phyloP scores from a whole-genome alignment of 2,329 filamentous ascomycete species.

The Ustilaginoidea virens region DNA sequence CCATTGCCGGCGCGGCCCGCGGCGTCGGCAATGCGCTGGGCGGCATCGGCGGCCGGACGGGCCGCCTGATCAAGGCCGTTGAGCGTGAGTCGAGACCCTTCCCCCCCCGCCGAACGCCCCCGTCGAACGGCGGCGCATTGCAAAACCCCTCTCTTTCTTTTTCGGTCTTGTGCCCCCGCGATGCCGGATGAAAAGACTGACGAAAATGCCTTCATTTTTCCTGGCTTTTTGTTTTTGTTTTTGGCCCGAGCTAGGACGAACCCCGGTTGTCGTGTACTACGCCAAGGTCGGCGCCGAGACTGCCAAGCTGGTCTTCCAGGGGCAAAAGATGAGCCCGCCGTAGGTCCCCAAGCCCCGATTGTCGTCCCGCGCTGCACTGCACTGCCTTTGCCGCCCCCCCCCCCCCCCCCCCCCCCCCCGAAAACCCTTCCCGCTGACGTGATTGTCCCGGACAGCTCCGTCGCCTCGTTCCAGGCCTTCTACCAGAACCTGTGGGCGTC shows the following conservation, averaged over 20 bases:
- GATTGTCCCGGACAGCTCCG: slow-evolving; percentile 34
- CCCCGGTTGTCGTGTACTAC: slow-evolving; percentile 84
- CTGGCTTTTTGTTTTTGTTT: slow-evolving; percentile 2
- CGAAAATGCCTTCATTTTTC: no score
- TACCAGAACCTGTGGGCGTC: slow-evolving; percentile 61
- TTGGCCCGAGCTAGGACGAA: slow-evolving; percentile 44
- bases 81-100: slow-evolving; percentile 53
- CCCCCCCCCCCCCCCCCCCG: no score
- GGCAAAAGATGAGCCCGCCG: slow-evolving; percentile 89
- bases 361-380: not conserved
- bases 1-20: slow-evolving; percentile 56
- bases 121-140: no score
- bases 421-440: slow-evolving; percentile 5
- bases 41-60: slow-evolving; percentile 72
- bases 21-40: slow-evolving; percentile 50
- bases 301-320: slow-evolving; percentile 70
- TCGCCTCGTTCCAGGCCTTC: slow-evolving; percentile 75
- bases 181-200: not conserved
- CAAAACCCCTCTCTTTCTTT: no score
- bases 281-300: slow-evolving; percentile 78
- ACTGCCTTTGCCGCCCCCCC: no score
- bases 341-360: slow-evolving; percentile 35
- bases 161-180: no score
- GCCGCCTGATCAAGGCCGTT: slow-evolving; percentile 60
- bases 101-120: no score